These are phyloP conservation scores for Phytophthora litchii DNA, from an alignment of 352 stramenopile genomes.

Conservation along the genomic window DNA sequence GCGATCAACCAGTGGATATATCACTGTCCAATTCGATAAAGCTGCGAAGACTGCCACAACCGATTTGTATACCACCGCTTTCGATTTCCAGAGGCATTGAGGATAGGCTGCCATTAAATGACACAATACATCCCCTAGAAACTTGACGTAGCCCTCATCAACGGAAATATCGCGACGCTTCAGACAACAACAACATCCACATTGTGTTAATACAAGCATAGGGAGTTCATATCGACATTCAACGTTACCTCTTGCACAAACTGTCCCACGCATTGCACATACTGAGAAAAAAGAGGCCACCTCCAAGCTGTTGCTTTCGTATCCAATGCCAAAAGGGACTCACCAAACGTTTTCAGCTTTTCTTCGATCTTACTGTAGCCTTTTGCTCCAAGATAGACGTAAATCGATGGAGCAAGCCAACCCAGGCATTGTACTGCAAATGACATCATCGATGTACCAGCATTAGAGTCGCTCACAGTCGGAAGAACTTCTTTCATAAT, in stretches of 20 bases:
- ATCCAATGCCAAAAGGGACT: slow-evolving; percentile 68
- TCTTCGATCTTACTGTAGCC: slow-evolving; percentile 73
- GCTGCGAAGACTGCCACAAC: slow-evolving; percentile 52
- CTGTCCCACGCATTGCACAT: slow-evolving; percentile 57
- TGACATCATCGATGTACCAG: slow-evolving; percentile 38
- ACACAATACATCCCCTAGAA: slow-evolving; percentile 60
- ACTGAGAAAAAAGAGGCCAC: slow-evolving; percentile 65
- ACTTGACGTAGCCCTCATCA: slow-evolving; percentile 55
- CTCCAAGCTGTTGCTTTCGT: slow-evolving; percentile 52
- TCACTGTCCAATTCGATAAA: slow-evolving; percentile 39
- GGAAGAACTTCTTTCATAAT: slow-evolving; percentile 78
- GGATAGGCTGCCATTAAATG: slow-evolving; percentile 72
- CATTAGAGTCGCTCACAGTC: slow-evolving; percentile 53
- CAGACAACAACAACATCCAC: slow-evolving; percentile 3
- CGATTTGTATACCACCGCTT: slow-evolving; percentile 57
- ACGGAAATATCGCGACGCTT: slow-evolving; percentile 36
- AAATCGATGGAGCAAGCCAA: slow-evolving; percentile 49
- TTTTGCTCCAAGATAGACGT: slow-evolving; percentile 54
- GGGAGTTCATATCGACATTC: background rate
- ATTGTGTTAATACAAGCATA: slow-evolving; percentile 15
- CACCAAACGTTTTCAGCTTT: slow-evolving; percentile 68
- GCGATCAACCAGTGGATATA: slow-evolving; percentile 51
- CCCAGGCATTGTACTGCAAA: slow-evolving; percentile 68
- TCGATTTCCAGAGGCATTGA: slow-evolving; percentile 66
- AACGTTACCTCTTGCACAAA: slow-evolving; percentile 62